Evolutionary conservation across 345 rosid species (phyloP), one percentile per base, ranked within the genome.

Genomic region (Dovyalis caffra): DNA sequence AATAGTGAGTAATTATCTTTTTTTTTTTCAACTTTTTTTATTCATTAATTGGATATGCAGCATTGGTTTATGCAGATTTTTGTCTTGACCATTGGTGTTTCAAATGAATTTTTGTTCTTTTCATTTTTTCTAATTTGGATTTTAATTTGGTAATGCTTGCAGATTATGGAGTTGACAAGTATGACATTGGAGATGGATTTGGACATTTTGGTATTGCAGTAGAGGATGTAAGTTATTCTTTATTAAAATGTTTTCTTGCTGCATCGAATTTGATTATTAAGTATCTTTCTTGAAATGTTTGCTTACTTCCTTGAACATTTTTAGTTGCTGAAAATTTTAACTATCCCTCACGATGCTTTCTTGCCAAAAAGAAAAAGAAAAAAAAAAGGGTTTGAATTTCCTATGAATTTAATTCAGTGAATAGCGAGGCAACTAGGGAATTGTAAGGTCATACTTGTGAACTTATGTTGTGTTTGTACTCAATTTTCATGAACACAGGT

Each of bases 201-300:
- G 77, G 77, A 63, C 81, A 78, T 78, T 78, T 78, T 78, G 81
- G 81, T 26, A 40, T 73, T 73, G 81, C 77, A 47, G 81, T 78
- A 2, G 81, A 73, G 43, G 74, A 78, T 68, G 81, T 69, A 69
- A 73, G 81, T 73, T 69, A 20, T 60, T 62, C 67, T 65, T 37
- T 29, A 9, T 61, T 26, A 2, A 68, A 33, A 3, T 5, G 21
- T 38, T 68, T 75, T 25, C 5, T 3, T n/a, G 16, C 31, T n/a
- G 11, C 4, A 5, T 32, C 18, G 18, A 28, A 9, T 47, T 47
- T 16, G 53, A 47, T 1, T 47, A 21, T 5, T 47, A 21, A 47
- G 1, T 18, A 16, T 47, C 5, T 4, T 33, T 47, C 53, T 43
- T 43, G 47, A 61, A 38, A 38, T 71, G 53, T 18, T 71, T 57